A percentile compares a stretch with the other conserved stretches of the same genome.
Evolutionary conservation across 768 basidiomycete species (phyloP).

Genomic region (button mushroom (Agaricus bisporus)): DNA sequence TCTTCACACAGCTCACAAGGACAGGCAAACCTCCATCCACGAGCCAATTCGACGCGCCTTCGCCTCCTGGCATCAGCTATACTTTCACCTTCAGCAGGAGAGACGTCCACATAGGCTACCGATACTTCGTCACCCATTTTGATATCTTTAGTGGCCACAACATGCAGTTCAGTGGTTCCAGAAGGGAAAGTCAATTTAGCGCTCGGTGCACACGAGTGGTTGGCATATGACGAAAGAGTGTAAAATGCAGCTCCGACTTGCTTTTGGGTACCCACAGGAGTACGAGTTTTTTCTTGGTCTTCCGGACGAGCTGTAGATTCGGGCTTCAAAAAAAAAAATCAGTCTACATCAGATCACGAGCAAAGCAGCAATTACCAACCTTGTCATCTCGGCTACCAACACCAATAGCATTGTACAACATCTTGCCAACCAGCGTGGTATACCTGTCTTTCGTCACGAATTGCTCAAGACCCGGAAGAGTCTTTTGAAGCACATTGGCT

Average conservation of each 20-base stretch:
- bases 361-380: constrained; percentile 31
- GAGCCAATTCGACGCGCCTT: constrained; percentile 65
- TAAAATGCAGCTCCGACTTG: constrained; percentile 78
- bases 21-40: constrained; percentile 82
- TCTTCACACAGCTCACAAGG: constrained; percentile 56
- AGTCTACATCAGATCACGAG: not conserved
- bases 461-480: constrained; percentile 67
- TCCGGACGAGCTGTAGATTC: constrained; percentile 50
- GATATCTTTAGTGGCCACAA: constrained; percentile 60
- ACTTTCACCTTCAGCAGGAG: constrained; percentile 47
- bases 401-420: constrained; percentile 75
- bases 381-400: constrained; percentile 70
- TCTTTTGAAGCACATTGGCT: constrained; percentile 46
- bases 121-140: constrained; percentile 74
- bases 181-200: constrained; percentile 57
- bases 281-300: constrained; percentile 68
- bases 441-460: constrained; percentile 63
- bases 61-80: constrained; percentile 51
- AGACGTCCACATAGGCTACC: constrained; percentile 70
- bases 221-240: constrained; percentile 68
- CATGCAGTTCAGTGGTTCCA: constrained; percentile 64
- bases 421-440: constrained; percentile 55
- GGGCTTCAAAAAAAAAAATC: constrained; percentile 36
- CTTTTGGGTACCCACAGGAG: constrained; percentile 65
- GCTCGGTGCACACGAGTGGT: constrained; percentile 71